Evolutionary conservation across 352 stramenopile species (phyloP).

Genomic region (Pythium aphanidermatum): DNA sequence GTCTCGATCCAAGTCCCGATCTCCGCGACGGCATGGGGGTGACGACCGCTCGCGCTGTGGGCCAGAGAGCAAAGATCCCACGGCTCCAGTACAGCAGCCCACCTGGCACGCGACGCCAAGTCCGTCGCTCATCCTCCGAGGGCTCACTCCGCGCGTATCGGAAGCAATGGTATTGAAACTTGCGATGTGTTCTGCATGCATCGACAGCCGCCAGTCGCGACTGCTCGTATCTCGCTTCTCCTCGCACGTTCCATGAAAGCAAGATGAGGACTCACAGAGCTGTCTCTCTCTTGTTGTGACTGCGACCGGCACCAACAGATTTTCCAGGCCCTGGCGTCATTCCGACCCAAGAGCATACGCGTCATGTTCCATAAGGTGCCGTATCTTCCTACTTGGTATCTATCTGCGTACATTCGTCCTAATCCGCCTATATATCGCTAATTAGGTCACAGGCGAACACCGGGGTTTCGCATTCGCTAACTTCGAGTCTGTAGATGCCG

Average conservation of each 20-base stretch:
- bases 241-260: neutral
- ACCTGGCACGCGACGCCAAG: slow-evolving; percentile 33
- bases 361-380: slow-evolving; percentile 68
- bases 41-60: neutral
- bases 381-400: neutral
- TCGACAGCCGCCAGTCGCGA: no score
- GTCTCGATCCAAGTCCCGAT: slow-evolving; percentile 6
- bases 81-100: neutral
- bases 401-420: neutral
- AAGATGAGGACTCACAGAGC: slow-evolving; percentile 19
- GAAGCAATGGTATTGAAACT: slow-evolving; percentile 78
- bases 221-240: no score
- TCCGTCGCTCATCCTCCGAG: slow-evolving; percentile 55
- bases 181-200: no score
- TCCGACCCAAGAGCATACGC: slow-evolving; percentile 37
- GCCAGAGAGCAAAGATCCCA: neutral
- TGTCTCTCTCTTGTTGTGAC: slow-evolving; percentile 18
- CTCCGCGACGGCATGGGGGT: slow-evolving; percentile 3
- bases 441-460: slow-evolving; percentile 51
- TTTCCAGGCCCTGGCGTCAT: slow-evolving; percentile 36
- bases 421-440: slow-evolving; percentile 19
- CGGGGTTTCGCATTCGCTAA: slow-evolving; percentile 80
- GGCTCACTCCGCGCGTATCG: slow-evolving; percentile 38
- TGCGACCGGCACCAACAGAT: slow-evolving; percentile 35
- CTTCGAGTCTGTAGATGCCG: slow-evolving; percentile 51